These are phyloP conservation scores for Salix koriyanagi DNA, from an alignment of 345 rosid species.

Conservation along the genomic window DNA sequence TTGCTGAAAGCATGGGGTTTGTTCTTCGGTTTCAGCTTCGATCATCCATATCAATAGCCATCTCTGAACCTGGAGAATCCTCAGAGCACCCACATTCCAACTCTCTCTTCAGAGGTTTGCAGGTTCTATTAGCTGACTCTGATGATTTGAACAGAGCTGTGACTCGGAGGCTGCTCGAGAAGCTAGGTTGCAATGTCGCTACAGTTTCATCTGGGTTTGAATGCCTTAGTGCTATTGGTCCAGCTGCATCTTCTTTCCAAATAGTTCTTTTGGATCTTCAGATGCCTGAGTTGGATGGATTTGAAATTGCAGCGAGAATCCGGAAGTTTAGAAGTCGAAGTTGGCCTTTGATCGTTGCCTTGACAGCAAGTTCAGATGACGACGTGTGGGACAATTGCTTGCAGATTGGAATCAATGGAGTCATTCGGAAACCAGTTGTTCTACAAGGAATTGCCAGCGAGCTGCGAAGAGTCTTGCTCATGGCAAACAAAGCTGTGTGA, in stretches of 20 bases:
- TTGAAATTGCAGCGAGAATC: conserved; percentile 72
- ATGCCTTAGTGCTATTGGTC: conserved; percentile 54
- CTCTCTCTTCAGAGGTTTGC: conserved; percentile 62
- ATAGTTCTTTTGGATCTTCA: conserved; percentile 77
- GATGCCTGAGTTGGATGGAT: conserved; percentile 72
- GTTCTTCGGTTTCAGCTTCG: conserved; percentile 61
- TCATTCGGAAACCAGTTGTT: neutral
- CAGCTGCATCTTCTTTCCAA: conserved; percentile 50
- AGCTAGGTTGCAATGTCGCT: conserved; percentile 74
- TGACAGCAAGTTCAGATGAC: conserved; percentile 53
- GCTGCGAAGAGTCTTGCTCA: neutral
- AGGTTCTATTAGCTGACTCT: conserved; percentile 66
- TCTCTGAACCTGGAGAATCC: conserved; percentile 45
- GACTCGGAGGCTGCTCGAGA: conserved; percentile 70
- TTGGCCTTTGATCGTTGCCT: conserved; percentile 68
- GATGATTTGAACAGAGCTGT: conserved; percentile 74
- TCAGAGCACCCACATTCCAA: conserved; percentile 51
- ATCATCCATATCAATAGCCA: conserved; percentile 38
- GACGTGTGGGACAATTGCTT: conserved; percentile 59
- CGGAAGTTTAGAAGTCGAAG: conserved; percentile 52
- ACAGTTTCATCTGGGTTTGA: conserved; percentile 68
- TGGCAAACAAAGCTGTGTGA: neutral
- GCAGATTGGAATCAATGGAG: conserved; percentile 43
- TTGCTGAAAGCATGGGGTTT: conserved; percentile 66
- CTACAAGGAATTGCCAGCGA: neutral